These are phyloP conservation scores for Candida albicans DNA, from an alignment of 1,139 yeast genomes.

Conservation along the genomic window DNA sequence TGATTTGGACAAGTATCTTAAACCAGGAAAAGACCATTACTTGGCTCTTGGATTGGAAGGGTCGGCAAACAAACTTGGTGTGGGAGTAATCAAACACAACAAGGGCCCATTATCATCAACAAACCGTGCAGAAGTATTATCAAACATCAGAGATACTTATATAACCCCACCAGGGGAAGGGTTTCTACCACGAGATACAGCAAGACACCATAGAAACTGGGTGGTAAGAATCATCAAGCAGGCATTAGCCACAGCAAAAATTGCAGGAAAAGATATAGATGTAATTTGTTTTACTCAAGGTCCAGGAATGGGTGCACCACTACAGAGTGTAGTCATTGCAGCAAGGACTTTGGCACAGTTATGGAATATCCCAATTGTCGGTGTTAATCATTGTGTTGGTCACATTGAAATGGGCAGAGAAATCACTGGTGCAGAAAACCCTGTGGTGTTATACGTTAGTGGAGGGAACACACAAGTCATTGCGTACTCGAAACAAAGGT, in stretches of 20 bases:
- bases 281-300: constrained; percentile 96
- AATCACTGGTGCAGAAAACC: constrained; percentile 91
- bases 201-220: constrained; percentile 95
- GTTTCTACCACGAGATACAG: constrained; percentile 92
- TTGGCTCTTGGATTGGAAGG: constrained; percentile 93
- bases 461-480: constrained; percentile 99
- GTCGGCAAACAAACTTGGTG: constrained; percentile 93
- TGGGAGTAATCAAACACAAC: constrained; percentile 81
- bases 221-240: constrained; percentile 73
- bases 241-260: constrained; percentile 64
- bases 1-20: constrained; percentile 39
- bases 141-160: constrained; percentile 92
- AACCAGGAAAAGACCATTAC: constrained; percentile 50
- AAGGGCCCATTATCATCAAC: constrained; percentile 48
- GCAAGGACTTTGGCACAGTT: constrained; percentile 83
- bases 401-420: constrained; percentile 99
- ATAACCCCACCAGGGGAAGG: constrained; percentile 98
- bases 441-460: constrained; percentile 93
- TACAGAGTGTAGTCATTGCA: constrained; percentile 88
- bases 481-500: constrained; percentile 90
- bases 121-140: constrained; percentile 71
- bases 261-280: constrained; percentile 65
- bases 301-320: constrained; percentile 99
- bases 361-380: constrained; percentile 84
- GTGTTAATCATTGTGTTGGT: constrained; percentile 96